Evolutionary conservation across 805 yeast genomes (phyloP).

Genomic region (Deakozyma indianensis): DNA sequence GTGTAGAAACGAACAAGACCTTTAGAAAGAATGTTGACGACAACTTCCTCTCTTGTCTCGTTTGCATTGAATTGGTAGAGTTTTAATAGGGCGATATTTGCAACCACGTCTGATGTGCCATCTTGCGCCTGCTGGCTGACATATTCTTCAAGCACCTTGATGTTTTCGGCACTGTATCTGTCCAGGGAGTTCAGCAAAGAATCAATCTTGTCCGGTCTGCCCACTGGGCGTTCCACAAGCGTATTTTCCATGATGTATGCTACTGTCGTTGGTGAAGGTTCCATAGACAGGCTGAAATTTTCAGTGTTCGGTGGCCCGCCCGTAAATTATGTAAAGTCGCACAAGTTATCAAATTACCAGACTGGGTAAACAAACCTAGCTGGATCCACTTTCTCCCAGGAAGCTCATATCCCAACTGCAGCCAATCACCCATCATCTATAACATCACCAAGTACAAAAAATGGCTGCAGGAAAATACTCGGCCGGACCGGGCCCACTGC

Average conservation of each 20-base stretch:
- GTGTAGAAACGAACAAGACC: conserved; percentile 28
- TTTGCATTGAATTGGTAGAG: conserved; percentile 26
- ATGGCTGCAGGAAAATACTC: conserved; percentile 17
- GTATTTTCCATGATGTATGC: conserved; percentile 19
- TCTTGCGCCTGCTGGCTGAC: conserved; percentile 25
- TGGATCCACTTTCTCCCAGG: too few species aligned
- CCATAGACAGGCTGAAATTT: conserved; percentile 21
- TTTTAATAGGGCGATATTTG: conserved; percentile 33
- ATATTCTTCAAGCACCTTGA: conserved; percentile 31
- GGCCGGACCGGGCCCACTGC: conserved; percentile 38
- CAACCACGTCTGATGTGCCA: conserved; percentile 22
- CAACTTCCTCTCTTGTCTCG: conserved; percentile 25
- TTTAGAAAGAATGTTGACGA: conserved; percentile 26
- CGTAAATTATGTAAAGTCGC: not conserved
- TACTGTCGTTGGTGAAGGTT: conserved; percentile 29
- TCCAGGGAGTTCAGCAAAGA: conserved; percentile 28
- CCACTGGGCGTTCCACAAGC: conserved; percentile 20
- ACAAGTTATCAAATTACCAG: too few species aligned
- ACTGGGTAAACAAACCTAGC: too few species aligned
- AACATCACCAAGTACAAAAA: not conserved
- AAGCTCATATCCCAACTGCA: not conserved
- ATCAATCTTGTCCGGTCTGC: conserved; percentile 28
- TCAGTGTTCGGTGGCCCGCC: not conserved
- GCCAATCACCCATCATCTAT: not conserved
- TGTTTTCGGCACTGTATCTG: conserved; percentile 30